Percentiles rank a stretch among this genome's conserved stretches.
These are phyloP conservation scores for Globisporangium abappressorium DNA, from an alignment of 352 stramenopile genomes.

Conservation along the genomic window DNA sequence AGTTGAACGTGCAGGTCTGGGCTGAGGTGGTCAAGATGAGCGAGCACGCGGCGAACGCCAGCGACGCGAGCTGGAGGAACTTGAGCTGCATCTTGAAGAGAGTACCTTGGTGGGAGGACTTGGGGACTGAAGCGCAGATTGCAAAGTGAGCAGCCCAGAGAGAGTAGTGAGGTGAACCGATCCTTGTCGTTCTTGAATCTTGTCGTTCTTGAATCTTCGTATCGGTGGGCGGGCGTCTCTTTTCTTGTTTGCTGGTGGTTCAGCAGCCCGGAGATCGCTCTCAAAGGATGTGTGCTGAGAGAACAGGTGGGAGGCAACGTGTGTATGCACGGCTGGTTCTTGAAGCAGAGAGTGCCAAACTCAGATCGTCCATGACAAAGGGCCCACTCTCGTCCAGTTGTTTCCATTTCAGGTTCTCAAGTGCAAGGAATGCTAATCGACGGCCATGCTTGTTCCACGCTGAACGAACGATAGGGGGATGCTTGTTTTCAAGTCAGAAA, in stretches of 20 bases:
- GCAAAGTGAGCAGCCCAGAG: not conserved
- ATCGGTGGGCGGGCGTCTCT: not conserved
- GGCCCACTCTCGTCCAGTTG: not conserved
- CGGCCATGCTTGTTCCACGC: too few species aligned
- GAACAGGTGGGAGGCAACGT: not conserved
- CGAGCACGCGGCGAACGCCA: not conserved
- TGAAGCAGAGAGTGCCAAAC: not conserved
- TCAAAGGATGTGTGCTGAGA: not conserved
- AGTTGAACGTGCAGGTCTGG: constrained; percentile 26
- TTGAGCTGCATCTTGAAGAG: not conserved
- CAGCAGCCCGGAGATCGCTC: not conserved
- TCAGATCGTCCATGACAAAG: constrained; percentile 1
- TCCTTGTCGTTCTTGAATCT: not conserved
- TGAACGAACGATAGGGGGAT: too few species aligned
- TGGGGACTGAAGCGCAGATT: not conserved
- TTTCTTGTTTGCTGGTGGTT: constrained; percentile 1
- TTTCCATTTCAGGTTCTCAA: not conserved
- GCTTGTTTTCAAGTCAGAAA: too few species aligned
- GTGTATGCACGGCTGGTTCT: not conserved
- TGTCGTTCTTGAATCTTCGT: not conserved
- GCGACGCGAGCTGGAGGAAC: constrained; percentile 1
- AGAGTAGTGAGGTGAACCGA: not conserved
- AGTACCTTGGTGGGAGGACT: not conserved
- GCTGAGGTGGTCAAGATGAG: not conserved
- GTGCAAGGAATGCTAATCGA: not conserved